Evolutionary conservation across 2,329 filamentous ascomycete species (phyloP), one percentile per base, ranked within the genome.

Genomic region (Calonectria fujianensis): DNA sequence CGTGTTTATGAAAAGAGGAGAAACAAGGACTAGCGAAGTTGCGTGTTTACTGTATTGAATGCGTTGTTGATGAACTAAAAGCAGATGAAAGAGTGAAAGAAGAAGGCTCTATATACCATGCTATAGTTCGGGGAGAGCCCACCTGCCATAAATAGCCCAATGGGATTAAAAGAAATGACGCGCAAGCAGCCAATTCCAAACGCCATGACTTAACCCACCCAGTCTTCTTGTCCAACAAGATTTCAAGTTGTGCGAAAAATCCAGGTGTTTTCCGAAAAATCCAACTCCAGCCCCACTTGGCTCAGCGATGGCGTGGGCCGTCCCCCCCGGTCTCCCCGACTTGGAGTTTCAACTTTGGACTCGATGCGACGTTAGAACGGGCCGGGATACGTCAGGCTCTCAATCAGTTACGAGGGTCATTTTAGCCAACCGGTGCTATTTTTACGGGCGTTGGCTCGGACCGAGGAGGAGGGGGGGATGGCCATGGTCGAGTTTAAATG

Each of bases 261-360:
- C 41, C 20, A 61, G 67, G 31, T 70, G 24, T 7, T 45, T 70
- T 74, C 50, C 72, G 72, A 74, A 74, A 52, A 73, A 51, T 63
- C 50, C 50, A 20, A 18, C 27, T 8, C 35, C 59, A 16, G 61
- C 72, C 72, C 72, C 72, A 70, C 67, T 70, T 70, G 67, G 61
- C 16, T 24, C 51, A 24, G 20, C 27, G 27, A 37, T 41, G 35
- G 51, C 35, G 72, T 59, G 71, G 72, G 67, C 35, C 70, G 7
- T 57, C 27, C 35, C 27, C 35, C 35, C 32, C 29, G 50, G 35
- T 29, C 57, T 63, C 57, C 39, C 57, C 57, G 24, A 63, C 57
- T 6, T 61, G 35, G 24, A 63, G 57, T 41, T 69, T 67, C 65
- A 48, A 65, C 65, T 37, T 51, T 27, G 41, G 32, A 29, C 52